These are phyloP conservation scores for Pilatotrama ljubarskyi DNA, from an alignment of 768 basidiomycete species.

Conservation along the genomic window DNA sequence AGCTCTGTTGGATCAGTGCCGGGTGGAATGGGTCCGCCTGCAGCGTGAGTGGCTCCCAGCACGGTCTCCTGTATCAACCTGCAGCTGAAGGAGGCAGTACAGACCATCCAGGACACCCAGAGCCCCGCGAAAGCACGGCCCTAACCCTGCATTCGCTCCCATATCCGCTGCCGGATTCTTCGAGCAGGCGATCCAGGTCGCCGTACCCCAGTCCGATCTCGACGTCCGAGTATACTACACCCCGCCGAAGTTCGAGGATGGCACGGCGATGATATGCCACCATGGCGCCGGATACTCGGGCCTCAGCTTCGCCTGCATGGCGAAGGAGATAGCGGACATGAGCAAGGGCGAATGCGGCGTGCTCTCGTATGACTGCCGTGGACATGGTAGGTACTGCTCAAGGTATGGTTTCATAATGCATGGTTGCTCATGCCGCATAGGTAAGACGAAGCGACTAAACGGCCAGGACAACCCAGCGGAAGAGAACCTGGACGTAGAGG, in stretches of 20 bases:
- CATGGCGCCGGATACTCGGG: constrained; percentile 95
- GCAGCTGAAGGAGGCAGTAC: background rate
- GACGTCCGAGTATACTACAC: constrained; percentile 86
- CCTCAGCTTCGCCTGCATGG: constrained; percentile 86
- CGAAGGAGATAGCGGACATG: constrained; percentile 67
- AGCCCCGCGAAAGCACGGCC: constrained; percentile 34
- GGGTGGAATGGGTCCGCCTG: constrained; percentile 56
- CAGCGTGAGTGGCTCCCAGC: constrained; percentile 47
- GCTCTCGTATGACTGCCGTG: constrained; percentile 77
- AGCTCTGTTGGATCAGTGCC: constrained; percentile 66
- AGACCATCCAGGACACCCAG: constrained; percentile 21
- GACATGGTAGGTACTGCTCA: constrained; percentile 67
- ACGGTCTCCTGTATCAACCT: background rate
- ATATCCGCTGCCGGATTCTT: constrained; percentile 81
- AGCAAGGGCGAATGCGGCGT: constrained; percentile 78
- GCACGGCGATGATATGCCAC: constrained; percentile 84
- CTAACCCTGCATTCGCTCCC: constrained; percentile 69
- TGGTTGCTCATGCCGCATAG: constrained; percentile 37
- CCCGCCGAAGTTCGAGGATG: constrained; percentile 53
- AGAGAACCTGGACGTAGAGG: constrained; percentile 69
- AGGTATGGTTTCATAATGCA: too few relatives aligned
- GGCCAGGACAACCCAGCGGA: constrained; percentile 32
- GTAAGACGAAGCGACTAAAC: constrained; percentile 58
- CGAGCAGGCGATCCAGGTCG: constrained; percentile 74
- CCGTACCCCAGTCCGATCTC: constrained; percentile 58